Base-by-base conservation (phyloP, 257 asterid genomes). In the Solanum etuberosum region DNA sequence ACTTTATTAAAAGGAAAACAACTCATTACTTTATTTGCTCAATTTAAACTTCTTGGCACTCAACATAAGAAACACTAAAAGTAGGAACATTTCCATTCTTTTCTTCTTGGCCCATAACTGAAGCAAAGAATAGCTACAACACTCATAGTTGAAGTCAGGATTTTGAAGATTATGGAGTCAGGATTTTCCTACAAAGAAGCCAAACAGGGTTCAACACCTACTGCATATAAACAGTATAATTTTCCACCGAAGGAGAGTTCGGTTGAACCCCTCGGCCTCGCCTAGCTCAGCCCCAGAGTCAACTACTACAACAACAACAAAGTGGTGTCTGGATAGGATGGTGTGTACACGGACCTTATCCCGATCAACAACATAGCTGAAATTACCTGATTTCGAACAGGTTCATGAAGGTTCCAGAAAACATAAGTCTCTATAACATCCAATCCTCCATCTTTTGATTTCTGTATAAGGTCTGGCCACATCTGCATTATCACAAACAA, bases 401-500 rank as follows among this genome's bases (percentile, higher is more conserved):
- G 95, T 90, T 96, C 99, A 77, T 96, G 99, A 89, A 92, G 82
- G 87, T 95, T 93, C 99, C 99, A 96, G 94, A 96, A 96, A 38
- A 96, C 95, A 65, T 92, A 96, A 12, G 99, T 96, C 81, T 96
- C 94, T 7, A 96, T 93, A 15, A 89, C 91, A 90, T 96, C 97
- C 93, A 96, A 87, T 1, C 99, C 99, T 88, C 99, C 99, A 21
- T 93, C 98, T 84, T 96, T 96, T 0, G 98, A 90, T 87, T 95
- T 95, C 87, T 94, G 95, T 81, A 96, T 93, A 88, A 96, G 91
- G 86, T 94, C 98, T 21, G 98, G 97, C 99, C 99, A 96, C 99
- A 96, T 96, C 99, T 96, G 90, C 77, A 83, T 15, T 63, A 48
- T 25, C 21, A 51, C 16, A 61, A 40, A 18, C 3, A 74, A 70